Evolutionary conservation across 169 alveolate species (phyloP).

Genomic region (Plasmodium vinckei): DNA sequence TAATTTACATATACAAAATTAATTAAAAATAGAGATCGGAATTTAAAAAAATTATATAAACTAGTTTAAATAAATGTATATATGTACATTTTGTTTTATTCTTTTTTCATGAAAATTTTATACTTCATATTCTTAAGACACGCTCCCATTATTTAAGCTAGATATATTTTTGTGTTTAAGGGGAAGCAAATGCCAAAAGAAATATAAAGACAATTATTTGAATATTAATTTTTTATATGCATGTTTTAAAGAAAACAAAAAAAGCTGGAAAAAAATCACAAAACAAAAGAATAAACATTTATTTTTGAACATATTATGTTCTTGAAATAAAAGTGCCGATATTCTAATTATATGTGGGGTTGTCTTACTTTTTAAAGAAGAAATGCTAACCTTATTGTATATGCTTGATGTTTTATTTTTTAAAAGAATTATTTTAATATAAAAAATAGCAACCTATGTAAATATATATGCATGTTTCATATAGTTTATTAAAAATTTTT

Average conservation of each 20-base stretch:
- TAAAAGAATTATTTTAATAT: too few relatives aligned
- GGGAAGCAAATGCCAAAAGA: not conserved
- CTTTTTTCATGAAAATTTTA: not conserved
- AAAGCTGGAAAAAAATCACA: not conserved
- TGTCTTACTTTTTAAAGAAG: too few relatives aligned
- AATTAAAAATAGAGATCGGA: not conserved
- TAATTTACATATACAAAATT: not conserved
- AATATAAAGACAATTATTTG: not conserved
- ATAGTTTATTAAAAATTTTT: too few relatives aligned
- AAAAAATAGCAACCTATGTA: too few relatives aligned
- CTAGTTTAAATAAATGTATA: not conserved
- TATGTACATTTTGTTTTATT: not conserved
- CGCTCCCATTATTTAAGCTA: too few relatives aligned
- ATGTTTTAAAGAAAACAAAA: not conserved
- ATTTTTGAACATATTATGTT: not conserved
- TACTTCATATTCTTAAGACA: not conserved
- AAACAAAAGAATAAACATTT: conserved; percentile 10
- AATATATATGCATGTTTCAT: too few relatives aligned
- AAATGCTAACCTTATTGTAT: too few relatives aligned
- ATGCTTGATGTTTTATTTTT: too few relatives aligned
- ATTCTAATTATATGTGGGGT: not conserved
- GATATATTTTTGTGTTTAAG: not conserved
- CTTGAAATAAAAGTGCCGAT: not conserved
- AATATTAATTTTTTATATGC: not conserved
- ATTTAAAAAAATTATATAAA: not conserved